phyloP scores from a whole-genome alignment of 768 basidiomycete genomes.

The Fibroporia radiculosa region DNA sequence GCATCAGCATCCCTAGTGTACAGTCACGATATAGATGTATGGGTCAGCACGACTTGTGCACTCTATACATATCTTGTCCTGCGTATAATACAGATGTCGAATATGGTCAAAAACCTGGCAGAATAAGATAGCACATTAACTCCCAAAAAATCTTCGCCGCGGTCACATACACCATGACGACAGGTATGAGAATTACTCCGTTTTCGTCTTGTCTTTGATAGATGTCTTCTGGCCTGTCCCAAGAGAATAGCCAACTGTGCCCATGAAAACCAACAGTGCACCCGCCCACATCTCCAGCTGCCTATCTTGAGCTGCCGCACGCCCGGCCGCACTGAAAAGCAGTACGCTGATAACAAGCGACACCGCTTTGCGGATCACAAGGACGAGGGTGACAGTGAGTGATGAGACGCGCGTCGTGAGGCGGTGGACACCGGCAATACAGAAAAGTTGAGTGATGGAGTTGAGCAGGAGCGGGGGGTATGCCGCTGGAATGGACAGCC shows the following conservation, averaged over 20 bases:
- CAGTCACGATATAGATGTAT: too few relatives aligned
- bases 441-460: constrained; percentile 77
- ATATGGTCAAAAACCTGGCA: too few relatives aligned
- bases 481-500: constrained; percentile 44
- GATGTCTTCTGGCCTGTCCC: constrained; percentile 8
- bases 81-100: too few relatives aligned
- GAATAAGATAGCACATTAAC: too few relatives aligned
- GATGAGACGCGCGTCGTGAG: constrained; percentile 71
- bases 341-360: constrained; percentile 68
- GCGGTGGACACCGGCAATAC: constrained; percentile 81
- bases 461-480: constrained; percentile 64
- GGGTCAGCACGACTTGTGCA: too few relatives aligned
- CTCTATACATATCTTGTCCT: too few relatives aligned
- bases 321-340: constrained; percentile 28
- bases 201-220: neutral
- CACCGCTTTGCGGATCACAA: constrained; percentile 75
- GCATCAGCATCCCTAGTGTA: too few relatives aligned
- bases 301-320: constrained; percentile 25
- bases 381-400: constrained; percentile 70
- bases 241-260: constrained; percentile 63
- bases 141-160: too few relatives aligned
- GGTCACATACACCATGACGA: too few relatives aligned
- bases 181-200: neutral
- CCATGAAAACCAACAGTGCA: constrained; percentile 58
- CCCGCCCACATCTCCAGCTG: constrained; percentile 56